Conservation (phyloP, 306 rosid genomes). For the Ceratonia siliqua region DNA sequence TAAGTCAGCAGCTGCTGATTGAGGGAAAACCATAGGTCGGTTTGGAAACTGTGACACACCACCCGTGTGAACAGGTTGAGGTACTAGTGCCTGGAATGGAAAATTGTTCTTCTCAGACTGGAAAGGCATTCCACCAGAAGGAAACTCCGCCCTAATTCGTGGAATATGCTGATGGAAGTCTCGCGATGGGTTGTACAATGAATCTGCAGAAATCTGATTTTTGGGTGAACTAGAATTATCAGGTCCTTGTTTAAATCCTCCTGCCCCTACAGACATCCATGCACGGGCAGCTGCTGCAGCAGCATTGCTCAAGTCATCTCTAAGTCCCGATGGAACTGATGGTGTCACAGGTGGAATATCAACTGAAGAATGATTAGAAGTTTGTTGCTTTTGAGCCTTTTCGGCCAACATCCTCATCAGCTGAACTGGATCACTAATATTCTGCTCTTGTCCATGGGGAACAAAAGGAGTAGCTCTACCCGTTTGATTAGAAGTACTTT, state of each 20-base stretch:
- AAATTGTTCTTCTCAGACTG: conserved; percentile 64
- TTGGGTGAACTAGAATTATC: conserved; percentile 65
- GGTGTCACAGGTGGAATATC: conserved; percentile 57
- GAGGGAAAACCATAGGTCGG: conserved; percentile 73
- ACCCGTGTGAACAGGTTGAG: conserved; percentile 54
- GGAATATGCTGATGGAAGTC: conserved; percentile 67
- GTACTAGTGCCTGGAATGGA: conserved; percentile 66
- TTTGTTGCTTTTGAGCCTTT: conserved; percentile 71
- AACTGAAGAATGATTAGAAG: conserved; percentile 56
- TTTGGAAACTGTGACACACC: conserved; percentile 62
- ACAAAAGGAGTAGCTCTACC: conserved; percentile 54
- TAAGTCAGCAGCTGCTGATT: conserved; percentile 68
- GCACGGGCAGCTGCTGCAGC: conserved; percentile 94
- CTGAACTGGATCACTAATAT: conserved; percentile 76
- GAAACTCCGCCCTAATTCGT: conserved; percentile 62
- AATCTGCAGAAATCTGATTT: conserved; percentile 72
- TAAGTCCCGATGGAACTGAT: conserved; percentile 54
- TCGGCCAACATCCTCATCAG: conserved; percentile 76
- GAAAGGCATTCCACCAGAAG: conserved; percentile 60
- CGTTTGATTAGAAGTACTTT: conserved; percentile 52
- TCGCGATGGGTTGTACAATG: conserved; percentile 68
- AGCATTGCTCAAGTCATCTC: conserved; percentile 70
- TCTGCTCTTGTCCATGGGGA: conserved; percentile 67
- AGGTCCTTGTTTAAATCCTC: conserved; percentile 73
- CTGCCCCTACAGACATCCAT: conserved; percentile 98